Conservation (phyloP, 2,329 filamentous ascomycete genomes). For the Alternaria incomplexa region DNA sequence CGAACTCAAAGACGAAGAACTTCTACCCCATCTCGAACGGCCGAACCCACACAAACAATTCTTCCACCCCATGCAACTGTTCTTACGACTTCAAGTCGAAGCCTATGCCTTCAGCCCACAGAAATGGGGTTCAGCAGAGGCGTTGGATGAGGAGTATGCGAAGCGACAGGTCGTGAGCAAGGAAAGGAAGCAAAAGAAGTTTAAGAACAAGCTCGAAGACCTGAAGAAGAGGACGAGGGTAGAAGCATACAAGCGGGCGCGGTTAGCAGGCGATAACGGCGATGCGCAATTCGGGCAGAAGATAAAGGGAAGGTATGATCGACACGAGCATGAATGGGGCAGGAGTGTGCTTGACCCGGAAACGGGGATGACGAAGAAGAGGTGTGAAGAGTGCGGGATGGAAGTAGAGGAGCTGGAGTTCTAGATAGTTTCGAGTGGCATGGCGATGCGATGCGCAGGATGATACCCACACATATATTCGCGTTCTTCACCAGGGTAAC, state of each 20-base stretch:
- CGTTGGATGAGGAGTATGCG: slow-evolving; percentile 87
- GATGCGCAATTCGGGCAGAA: slow-evolving; percentile 73
- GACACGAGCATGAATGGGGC: slow-evolving; percentile 90
- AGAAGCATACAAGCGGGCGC: slow-evolving; percentile 76
- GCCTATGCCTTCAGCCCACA: slow-evolving; percentile 81
- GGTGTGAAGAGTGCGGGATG: slow-evolving; percentile 69
- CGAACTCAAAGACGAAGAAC: slow-evolving; percentile 84
- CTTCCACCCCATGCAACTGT: slow-evolving; percentile 99
- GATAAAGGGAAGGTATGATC: slow-evolving; percentile 66
- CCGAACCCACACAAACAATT: slow-evolving; percentile 96
- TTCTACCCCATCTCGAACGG: slow-evolving; percentile 84
- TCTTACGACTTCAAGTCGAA: slow-evolving; percentile 90
- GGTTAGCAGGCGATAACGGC: slow-evolving; percentile 51
- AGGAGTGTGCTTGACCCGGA: slow-evolving; percentile 63
- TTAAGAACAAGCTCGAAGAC: slow-evolving; percentile 85
- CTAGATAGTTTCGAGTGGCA: slow-evolving; percentile 31
- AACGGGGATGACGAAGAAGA: slow-evolving; percentile 80
- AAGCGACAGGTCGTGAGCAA: slow-evolving; percentile 80
- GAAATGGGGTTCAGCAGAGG: slow-evolving; percentile 90
- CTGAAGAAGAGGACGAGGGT: slow-evolving; percentile 92
- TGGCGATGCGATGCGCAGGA: not conserved
- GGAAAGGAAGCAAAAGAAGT: slow-evolving; percentile 85
- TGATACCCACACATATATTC: not conserved
- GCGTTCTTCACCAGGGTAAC: not conserved
- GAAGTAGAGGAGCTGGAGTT: slow-evolving; percentile 71